A percentile compares a stretch with the other conserved stretches of the same genome.
Conservation (phyloP, 2,329 filamentous ascomycete species). For the Trichoderma gracile region DNA sequence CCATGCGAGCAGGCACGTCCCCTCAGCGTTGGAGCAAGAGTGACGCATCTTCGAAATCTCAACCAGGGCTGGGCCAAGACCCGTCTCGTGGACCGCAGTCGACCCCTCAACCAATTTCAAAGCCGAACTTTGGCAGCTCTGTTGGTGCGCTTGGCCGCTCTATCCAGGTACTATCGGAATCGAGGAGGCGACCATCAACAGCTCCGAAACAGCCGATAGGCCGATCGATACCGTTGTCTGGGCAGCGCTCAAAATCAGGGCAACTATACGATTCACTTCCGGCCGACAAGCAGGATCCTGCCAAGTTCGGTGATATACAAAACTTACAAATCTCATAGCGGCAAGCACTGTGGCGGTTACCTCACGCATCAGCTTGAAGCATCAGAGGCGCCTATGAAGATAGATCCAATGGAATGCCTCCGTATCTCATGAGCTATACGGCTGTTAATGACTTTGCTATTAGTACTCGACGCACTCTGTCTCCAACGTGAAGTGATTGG, state of each 20-base stretch:
- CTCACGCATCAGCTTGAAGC: too few relatives aligned
- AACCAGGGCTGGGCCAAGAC: not conserved
- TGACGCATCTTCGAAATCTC: not conserved
- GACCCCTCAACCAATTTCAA: conserved; percentile 6
- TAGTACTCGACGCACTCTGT: not conserved
- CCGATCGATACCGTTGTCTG: not conserved
- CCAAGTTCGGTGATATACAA: not conserved
- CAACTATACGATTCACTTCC: not conserved
- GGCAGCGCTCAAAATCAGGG: not conserved
- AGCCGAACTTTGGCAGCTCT: conserved; percentile 4
- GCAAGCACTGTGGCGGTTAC: not conserved
- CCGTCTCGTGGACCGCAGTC: not conserved
- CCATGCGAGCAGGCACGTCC: conserved; percentile 1
- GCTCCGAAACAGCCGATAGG: not conserved
- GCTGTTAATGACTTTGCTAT: not conserved
- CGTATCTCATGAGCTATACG: not conserved
- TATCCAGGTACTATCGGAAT: not conserved
- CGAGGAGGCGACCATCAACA: not conserved
- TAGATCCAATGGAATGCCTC: not conserved
- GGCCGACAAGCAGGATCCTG: not conserved
- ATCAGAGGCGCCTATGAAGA: not conserved
- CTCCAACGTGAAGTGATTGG: not conserved
- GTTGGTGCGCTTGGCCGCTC: not conserved
- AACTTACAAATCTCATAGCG: not conserved
- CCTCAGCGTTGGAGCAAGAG: conserved; percentile 1